Base-by-base conservation (phyloP, 2,329 filamentous ascomycete species). In the Trichoderma sp. region DNA sequence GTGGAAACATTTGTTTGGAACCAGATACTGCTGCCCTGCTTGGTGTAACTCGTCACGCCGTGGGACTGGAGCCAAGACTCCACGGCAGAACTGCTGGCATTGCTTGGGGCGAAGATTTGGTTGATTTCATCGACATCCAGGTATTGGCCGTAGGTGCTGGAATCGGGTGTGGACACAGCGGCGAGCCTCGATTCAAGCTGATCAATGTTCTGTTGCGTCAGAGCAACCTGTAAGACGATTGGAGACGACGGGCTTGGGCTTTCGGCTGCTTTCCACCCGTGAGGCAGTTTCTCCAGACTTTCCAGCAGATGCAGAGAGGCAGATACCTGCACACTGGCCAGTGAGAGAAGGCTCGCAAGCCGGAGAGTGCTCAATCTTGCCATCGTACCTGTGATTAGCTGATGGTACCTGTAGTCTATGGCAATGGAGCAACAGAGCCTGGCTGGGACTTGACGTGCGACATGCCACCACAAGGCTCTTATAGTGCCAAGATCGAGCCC, bases 1-100 rank as follows among this genome's bases (percentile, higher is more conserved):
- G 45, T 65, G 14, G 63, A 58, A 30, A 65, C 24, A 34, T 43
- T n/a, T 26, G 56, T 58, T 7, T 43, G 44, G 2, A 65, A 60
- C 54, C 55, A 59, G 26, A 60, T 45, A 14, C 47, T 52, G 34
- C 43, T 41, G 15, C 34, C 45, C 34, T 65, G 54, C 12, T 21
- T 51, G 10, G 39, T 52, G 45, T 51, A 59, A 10, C 14, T 51
- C 9, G 56, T 28, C 12, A 65, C 56, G 1, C 63, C 63, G 26
- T 60, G 44, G 14, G 54, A 59, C 6, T 59, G 14, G n/a, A 65
- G 63, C 63, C 63, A 65, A 28, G 47, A 34, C 44, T 61, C 56
- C 6, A 61, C 63, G 47, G 56, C 55, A n/a, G 21, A 7, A 4
- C n/a, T 44, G 34, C 28, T 51, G 5, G 21, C 55, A 47, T 63